Conservation (phyloP, 2,329 filamentous ascomycete genomes). For the Diaporthe sp. region DNA sequence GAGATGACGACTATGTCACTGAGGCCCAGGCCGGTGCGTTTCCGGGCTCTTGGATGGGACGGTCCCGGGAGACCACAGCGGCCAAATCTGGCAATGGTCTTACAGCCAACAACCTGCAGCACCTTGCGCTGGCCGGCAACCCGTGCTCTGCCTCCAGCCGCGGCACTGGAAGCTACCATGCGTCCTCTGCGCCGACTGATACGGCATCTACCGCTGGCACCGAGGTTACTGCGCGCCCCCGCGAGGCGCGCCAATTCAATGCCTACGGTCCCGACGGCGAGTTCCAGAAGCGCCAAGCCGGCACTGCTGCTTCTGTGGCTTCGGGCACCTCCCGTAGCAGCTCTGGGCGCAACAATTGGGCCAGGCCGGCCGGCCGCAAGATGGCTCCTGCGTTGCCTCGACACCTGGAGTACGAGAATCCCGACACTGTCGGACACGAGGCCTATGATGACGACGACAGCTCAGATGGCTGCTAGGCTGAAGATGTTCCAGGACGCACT, state of each 20-base stretch:
- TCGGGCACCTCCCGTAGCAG: neutral
- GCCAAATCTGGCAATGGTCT: neutral
- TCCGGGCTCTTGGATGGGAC: neutral
- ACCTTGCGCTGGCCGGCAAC: neutral
- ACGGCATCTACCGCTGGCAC: neutral
- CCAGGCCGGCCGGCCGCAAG: constrained; percentile 35
- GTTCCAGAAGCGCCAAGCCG: constrained; percentile 27
- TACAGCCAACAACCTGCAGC: constrained; percentile 4
- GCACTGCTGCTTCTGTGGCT: constrained; percentile 22
- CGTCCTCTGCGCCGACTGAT: constrained; percentile 25
- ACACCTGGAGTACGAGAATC: constrained; percentile 27
- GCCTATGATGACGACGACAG: constrained; percentile 27
- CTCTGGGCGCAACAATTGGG: constrained; percentile 36
- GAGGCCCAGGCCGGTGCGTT: neutral
- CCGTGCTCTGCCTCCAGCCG: neutral
- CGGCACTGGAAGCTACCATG: constrained; percentile 12
- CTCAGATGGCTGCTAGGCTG: constrained; percentile 15
- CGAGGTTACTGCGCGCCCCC: neutral
- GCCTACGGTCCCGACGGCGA: constrained; percentile 40
- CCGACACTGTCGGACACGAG: neutral
- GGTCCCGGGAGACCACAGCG: neutral
- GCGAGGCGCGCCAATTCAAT: constrained; percentile 32
- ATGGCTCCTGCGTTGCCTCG: neutral
- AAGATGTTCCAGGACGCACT: neutral
- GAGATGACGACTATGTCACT: neutral